Percentiles rank a stretch among this genome's conserved stretches.
Evolutionary conservation across 208 protist genomes (phyloP).

Genomic region (Leishmania amazonensis): DNA sequence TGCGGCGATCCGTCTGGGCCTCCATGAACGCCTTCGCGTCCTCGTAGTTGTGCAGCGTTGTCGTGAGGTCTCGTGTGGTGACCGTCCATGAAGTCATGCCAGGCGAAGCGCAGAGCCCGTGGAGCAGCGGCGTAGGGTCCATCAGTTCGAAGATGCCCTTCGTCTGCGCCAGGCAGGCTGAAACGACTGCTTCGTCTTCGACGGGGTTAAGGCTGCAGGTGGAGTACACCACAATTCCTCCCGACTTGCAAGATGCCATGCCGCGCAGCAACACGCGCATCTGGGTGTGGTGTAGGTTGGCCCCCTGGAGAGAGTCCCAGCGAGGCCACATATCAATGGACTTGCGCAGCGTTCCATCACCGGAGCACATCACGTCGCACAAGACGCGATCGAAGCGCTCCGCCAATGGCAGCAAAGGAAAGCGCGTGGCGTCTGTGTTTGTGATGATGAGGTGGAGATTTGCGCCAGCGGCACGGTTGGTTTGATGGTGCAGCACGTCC

Average conservation of each 20-base stretch:
- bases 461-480: conserved; percentile 55
- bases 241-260: conserved; percentile 78
- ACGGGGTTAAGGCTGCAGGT: conserved; percentile 96
- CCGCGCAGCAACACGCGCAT: conserved; percentile 75
- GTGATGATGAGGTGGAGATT: conserved; percentile 89
- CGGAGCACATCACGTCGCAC: conserved; percentile 95
- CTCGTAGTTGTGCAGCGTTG: conserved; percentile 48
- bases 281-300: conserved; percentile 88
- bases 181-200: conserved; percentile 95
- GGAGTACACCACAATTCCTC: conserved; percentile 94
- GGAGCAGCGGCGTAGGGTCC: conserved; percentile 76
- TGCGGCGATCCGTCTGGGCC: conserved; percentile 26
- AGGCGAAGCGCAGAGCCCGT: conserved; percentile 61
- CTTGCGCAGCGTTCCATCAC: conserved; percentile 96
- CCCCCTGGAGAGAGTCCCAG: conserved; percentile 86
- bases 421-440: conserved; percentile 85
- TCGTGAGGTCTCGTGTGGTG: conserved; percentile 65
- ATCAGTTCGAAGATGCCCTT: conserved; percentile 82
- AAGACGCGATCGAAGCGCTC: conserved; percentile 92
- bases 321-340: conserved; percentile 91
- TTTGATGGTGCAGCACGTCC: conserved; percentile 89
- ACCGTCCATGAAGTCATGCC: conserved; percentile 87
- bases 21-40: conserved; percentile 64
- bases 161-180: conserved; percentile 65
- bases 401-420: conserved; percentile 63